Conservation (phyloP, 352 stramenopile species). For the Thraustochytrium sp. region DNA sequence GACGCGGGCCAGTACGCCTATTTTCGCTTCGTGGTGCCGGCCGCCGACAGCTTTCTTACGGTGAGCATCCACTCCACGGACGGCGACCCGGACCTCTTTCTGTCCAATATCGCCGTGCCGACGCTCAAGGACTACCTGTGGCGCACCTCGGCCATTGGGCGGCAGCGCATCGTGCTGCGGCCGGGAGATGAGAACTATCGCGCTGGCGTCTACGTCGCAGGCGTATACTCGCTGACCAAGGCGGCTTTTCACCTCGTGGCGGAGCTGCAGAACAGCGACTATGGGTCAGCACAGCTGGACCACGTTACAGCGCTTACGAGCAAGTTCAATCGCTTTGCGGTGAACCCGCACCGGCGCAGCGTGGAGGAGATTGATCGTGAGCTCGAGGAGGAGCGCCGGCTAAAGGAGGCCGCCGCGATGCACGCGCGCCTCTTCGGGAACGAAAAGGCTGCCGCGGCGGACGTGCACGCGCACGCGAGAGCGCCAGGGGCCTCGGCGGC, state of each 20-base stretch:
- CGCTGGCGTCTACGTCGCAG: background rate
- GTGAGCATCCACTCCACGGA: background rate
- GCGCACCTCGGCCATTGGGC: constrained; percentile 24
- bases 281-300: constrained; percentile 8
- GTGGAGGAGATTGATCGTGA: background rate
- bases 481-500: background rate
- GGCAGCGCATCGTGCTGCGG: background rate
- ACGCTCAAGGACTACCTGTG: constrained; percentile 20
- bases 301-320: background rate
- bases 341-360: background rate
- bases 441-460: background rate
- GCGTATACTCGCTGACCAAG: background rate
- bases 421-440: too few species aligned
- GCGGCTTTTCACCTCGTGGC: background rate
- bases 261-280: background rate
- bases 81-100: constrained; percentile 18
- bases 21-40: background rate
- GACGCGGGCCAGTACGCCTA: background rate
- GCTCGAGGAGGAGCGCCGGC: background rate
- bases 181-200: background rate
- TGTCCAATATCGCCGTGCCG: constrained; percentile 7
- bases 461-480: too few species aligned
- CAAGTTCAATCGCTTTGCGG: constrained; percentile 36
- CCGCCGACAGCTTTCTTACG: background rate
- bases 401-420: background rate